phyloP scores from a whole-genome alignment of 306 rosid species.

The Prunus davidiana region DNA sequence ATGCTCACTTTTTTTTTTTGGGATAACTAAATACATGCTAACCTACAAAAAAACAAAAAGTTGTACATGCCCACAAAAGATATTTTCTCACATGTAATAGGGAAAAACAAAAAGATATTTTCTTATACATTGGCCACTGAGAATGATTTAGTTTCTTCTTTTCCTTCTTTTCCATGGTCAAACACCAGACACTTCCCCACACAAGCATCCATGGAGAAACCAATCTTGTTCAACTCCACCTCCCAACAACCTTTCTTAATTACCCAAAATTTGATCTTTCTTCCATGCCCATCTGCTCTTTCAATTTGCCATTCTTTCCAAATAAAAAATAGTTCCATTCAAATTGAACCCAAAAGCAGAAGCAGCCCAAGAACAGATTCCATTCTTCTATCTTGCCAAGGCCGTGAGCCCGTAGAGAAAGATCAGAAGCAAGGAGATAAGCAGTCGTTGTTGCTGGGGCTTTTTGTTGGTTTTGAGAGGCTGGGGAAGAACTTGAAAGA shows the following conservation, averaged over 20 bases:
- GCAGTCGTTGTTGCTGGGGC: conserved; percentile 6
- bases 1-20: no score
- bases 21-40: no score
- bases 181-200: not conserved
- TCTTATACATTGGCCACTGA: not conserved
- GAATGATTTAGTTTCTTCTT: not conserved
- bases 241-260: not conserved
- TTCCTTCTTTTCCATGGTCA: not conserved
- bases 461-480: conserved; percentile 39
- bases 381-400: conserved; percentile 31
- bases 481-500: conserved; percentile 46
- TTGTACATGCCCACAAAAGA: not conserved
- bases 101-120: not conserved
- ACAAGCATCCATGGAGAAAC: conserved; percentile 8
- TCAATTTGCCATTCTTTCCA: conserved; percentile 23
- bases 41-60: no score
- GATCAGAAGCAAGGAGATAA: conserved; percentile 25
- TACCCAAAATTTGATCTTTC: not conserved
- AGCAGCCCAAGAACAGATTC: conserved; percentile 22
- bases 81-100: not conserved
- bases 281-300: conserved; percentile 46
- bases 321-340: not conserved
- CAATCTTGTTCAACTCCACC: not conserved
- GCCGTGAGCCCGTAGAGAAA: conserved; percentile 34
- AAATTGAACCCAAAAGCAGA: conserved; percentile 14